Evolutionary conservation across 2,329 filamentous ascomycete species (phyloP), one percentile per base, ranked within the genome.

Genomic region (Fusarium armeniacum): DNA sequence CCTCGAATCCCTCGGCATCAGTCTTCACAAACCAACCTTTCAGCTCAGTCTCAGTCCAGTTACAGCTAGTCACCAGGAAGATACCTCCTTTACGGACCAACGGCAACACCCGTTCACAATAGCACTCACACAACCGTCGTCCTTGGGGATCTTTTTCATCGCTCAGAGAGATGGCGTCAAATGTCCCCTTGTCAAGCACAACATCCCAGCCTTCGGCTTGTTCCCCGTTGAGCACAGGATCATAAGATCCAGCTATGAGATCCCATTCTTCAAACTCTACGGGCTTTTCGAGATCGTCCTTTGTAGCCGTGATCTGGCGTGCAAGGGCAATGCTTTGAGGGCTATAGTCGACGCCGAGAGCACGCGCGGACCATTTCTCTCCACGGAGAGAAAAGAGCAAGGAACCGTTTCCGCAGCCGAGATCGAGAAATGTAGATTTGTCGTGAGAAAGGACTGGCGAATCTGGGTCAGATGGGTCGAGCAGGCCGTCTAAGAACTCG

Each of bases 151-250:
- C 83, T 32, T 76, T 78, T 70, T 90, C 88, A 59, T 85, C 84
- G 55, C 85, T 88, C n/a, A 98, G 83, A 51, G 90, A 94, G 35
- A 99, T 91, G 13, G 96, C 96, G 83, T 99, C 96, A 78, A 98
- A 99, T 1, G 96, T 99, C 45, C 96, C 96, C 82, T 99, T 99
- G 81, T 99, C 96, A n/a, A 98, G 86, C 0, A 98, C 91, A 0
- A 98, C 89, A 79, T 98, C 94, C 82, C 94, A 98, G 1, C 92
- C 92, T 0, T 79, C 78, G 1, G 73, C 73, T 33, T 79, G 72
- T 4, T 61, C 24, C 12, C 73, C 73, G 20, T 60, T 63, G 26
- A 78, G 73, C 3, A 86, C 81, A 1, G 78, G 73, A 0, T 70
- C 63, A 35, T 81, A 75, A 4, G 79, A 62, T 2, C 82, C 82